Base-by-base conservation (phyloP, 768 basidiomycete genomes). In the Lactifluus pinguis region DNA sequence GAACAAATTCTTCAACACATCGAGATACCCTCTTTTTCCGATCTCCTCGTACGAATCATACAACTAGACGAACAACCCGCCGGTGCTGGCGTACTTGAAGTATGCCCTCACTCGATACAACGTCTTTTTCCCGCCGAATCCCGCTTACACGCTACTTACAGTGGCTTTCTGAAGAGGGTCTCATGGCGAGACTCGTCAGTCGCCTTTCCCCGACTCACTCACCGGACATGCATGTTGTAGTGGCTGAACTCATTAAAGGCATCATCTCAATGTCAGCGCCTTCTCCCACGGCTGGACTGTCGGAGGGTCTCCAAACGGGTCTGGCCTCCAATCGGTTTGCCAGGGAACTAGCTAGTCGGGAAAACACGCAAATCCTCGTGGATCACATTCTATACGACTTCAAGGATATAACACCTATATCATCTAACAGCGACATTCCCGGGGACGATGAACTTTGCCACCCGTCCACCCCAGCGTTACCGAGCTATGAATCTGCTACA, bases 191-290 rank as follows among this genome's bases (percentile, higher is more conserved):
- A 53, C 79, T 98, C 15, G 79, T 95, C 61, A 83, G 84, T 63
- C 79, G 94, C 49, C 82, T 99, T 25, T 89, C 93, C 14, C 93
- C 97, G 0, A 71, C 79, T 10, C 77, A 90, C 61, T 80, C 84
- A 21, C 76, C 83, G 39, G 85, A 91, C 59, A 82, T 89, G 57
- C 97, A 98, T 72, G 79, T 83, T 8, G 86, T 92, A 59, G 90
- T 92, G 36, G 81, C 92, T 0, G 97, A 99, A 60, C 79, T 98
- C 57, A 84, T 98, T 69, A 95, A 95, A 71, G 87, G 87, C 53
- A 93, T 98, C 64, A 94, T 99, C 64, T 88, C 92, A 41, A 87
- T 97, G 80, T 91, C 93, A 39, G 87, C 93, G 1, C 91, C 92
- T 6, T 89, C 92, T 0, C 89, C 90, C 3, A 85, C 82, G 4